Evolutionary conservation across 345 rosid genomes (phyloP).

Genomic region (Populus davidiana): DNA sequence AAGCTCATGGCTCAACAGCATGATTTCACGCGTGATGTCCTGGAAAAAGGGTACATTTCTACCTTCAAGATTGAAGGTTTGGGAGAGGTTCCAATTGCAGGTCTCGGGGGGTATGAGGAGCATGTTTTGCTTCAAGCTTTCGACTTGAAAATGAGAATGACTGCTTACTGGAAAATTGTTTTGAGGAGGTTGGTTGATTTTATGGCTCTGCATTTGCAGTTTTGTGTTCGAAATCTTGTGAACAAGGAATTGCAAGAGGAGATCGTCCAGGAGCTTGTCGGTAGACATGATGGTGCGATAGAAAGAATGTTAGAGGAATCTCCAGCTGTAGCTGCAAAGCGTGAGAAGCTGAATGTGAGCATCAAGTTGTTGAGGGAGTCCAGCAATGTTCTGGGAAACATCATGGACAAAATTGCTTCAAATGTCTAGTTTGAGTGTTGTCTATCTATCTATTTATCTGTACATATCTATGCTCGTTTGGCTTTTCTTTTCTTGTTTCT

Average conservation of each 20-base stretch:
- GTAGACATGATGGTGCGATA: not conserved
- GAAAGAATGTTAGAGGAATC: slow-evolving; percentile 32
- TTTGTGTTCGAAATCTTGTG: slow-evolving; percentile 19
- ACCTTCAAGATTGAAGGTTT: not conserved
- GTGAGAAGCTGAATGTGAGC: slow-evolving; percentile 28
- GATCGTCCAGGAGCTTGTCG: slow-evolving; percentile 21
- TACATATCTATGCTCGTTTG: no score
- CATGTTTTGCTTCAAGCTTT: not conserved
- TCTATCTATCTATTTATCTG: no score
- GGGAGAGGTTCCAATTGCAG: slow-evolving; percentile 2
- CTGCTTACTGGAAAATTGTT: slow-evolving; percentile 31
- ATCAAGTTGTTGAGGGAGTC: slow-evolving; percentile 30
- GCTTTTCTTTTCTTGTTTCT: no score
- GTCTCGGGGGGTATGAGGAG: slow-evolving; percentile 3
- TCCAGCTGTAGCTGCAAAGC: slow-evolving; percentile 21
- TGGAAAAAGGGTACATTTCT: fast-evolving
- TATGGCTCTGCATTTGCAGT: slow-evolving; percentile 28
- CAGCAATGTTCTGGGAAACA: slow-evolving; percentile 15
- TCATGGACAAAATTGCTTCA: not conserved
- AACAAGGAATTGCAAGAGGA: slow-evolving; percentile 23
- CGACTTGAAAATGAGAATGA: slow-evolving; percentile 4
- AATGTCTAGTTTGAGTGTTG: no score
- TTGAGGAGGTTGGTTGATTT: slow-evolving; percentile 28
- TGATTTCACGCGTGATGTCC: not conserved
- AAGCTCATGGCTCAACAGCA: slow-evolving; percentile 13